Base-by-base conservation (phyloP, 441 rosid genomes). In the Kokia cookei region DNA sequence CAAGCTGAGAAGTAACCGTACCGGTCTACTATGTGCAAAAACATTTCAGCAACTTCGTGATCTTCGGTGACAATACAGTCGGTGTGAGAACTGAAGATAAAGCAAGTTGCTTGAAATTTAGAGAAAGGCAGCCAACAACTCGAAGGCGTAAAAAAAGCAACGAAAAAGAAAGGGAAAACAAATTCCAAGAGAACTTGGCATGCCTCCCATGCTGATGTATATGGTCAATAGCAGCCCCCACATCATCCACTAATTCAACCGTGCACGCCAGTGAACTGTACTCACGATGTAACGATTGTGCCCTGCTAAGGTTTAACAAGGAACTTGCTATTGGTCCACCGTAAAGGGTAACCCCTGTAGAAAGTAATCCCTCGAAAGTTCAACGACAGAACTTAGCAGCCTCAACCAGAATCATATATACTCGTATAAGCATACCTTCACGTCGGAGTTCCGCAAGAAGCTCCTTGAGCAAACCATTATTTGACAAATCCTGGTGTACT, bases 191-290 rank as follows among this genome's bases (percentile, higher is more conserved):
- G 37, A 32, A 57, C 27, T 51, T 26, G 22, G 37, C 78, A 42
- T 69, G 74, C 96, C 96, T 91, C 82, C 96, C 93, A 78, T 91
- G 87, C 78, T 81, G 74, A 75, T 91, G 89, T 71, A 88, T 91
- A 64, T 91, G 96, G 59, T 83, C 82, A 66, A 91, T 84, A 58
- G 93, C 93, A 71, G 81, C 86, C 69, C 76, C 54, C 15, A 91
- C 89, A 65, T 89, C 92, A 77, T 91, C 86, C 60, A 89, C 91
- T 40, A 88, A 85, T 84, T 89, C 96, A 24, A 89, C 58, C 12
- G 93, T 89, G 79, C 92, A 88, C 17, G 86, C 89, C 85, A 79
- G 60, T n/a, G 92, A 81, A 77, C 78, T 91, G 84, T 89, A 89
- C 76, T 91, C 96, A 6, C 84, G 84, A 76, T 84, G 92, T 59